Conservation (phyloP, 73 alveolate genomes). For the Paramecium octaurelia region DNA sequence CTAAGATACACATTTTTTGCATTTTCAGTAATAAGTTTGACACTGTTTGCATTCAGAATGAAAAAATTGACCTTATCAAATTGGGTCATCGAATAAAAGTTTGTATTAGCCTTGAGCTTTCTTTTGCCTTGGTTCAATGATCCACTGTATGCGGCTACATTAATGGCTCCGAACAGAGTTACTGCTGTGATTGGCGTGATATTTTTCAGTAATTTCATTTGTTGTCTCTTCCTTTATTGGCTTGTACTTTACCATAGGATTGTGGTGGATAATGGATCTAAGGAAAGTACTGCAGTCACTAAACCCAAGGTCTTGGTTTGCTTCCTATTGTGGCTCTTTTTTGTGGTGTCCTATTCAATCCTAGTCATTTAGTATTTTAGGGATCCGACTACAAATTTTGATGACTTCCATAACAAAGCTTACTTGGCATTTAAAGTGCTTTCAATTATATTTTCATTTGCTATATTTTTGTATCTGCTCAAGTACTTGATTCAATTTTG, state of each 20-base stretch:
- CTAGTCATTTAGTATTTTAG: not conserved
- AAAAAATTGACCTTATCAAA: not conserved
- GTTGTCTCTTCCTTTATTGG: constrained; percentile 18
- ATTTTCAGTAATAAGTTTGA: not conserved
- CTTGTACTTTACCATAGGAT: constrained; percentile 22
- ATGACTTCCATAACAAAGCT: constrained; percentile 15
- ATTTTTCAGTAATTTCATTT: not conserved
- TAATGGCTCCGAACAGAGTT: not conserved
- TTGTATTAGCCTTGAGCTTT: not conserved
- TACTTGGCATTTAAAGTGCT: constrained; percentile 16
- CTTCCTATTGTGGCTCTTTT: not conserved
- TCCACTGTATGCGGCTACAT: not conserved
- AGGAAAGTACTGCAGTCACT: not conserved
- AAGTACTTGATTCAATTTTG: not conserved
- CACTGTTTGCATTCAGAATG: not conserved
- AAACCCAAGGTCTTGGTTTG: not conserved
- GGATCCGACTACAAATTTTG: constrained; percentile 9
- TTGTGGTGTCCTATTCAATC: not conserved
- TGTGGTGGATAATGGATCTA: not conserved
- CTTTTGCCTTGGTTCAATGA: not conserved
- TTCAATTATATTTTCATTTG: not conserved
- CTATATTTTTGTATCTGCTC: not conserved
- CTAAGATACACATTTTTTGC: not conserved
- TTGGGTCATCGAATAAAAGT: constrained; percentile 9
- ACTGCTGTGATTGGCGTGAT: not conserved